Evolutionary conservation across 2,329 filamentous ascomycete species (phyloP).

Genomic region (Escovopsis sp.): DNA sequence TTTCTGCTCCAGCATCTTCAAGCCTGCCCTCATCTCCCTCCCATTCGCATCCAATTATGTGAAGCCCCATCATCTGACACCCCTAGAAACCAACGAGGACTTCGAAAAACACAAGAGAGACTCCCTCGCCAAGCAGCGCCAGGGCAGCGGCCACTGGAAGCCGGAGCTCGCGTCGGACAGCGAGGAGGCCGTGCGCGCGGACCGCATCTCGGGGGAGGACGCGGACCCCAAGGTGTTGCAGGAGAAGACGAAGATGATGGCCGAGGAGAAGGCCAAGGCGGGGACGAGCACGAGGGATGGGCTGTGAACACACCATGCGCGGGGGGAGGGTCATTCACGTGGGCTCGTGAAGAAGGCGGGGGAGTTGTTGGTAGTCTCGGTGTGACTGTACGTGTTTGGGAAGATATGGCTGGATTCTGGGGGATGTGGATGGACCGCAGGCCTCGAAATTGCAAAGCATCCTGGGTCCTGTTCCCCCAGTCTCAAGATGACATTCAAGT

Average conservation of each 20-base stretch:
- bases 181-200: conserved; percentile 62
- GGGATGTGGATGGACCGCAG: too few species aligned
- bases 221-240: conserved; percentile 33
- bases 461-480: too few species aligned
- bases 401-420: too few species aligned
- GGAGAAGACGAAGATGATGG: conserved; percentile 40
- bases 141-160: conserved; percentile 61
- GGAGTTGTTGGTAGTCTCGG: too few species aligned
- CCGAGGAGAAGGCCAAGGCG: conserved; percentile 29
- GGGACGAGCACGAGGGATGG: conserved; percentile 30
- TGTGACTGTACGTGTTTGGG: too few species aligned
- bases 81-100: conserved; percentile 23
- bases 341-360: too few species aligned
- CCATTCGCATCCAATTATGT: too few species aligned
- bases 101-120: conserved; percentile 46
- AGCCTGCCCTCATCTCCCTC: neutral
- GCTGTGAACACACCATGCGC: neutral
- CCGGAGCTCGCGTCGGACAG: conserved; percentile 61
- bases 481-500: too few species aligned
- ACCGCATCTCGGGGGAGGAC: conserved; percentile 24
- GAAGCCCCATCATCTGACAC: too few species aligned
- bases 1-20: too few species aligned
- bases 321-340: neutral
- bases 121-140: conserved; percentile 48
- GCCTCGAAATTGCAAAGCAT: too few species aligned